Base-by-base conservation (phyloP, 2,329 filamentous ascomycete species). In the Aspergillus aculeatus region DNA sequence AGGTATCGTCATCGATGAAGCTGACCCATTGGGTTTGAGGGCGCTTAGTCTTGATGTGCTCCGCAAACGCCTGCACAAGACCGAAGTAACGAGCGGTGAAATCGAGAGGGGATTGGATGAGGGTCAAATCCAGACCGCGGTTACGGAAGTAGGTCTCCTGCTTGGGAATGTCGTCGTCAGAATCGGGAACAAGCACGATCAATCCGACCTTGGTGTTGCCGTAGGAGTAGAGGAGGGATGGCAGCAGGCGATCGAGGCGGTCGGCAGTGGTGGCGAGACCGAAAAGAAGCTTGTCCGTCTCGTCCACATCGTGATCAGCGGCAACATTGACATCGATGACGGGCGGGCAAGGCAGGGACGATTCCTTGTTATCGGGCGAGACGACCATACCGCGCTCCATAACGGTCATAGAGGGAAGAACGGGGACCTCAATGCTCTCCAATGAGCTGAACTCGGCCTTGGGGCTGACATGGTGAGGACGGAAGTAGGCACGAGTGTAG, bases 1-100 rank as follows among this genome's bases (percentile, higher is more conserved):
- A 79, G 31, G 77, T 79, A 57, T 79, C 77, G 57, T 79, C 77
- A 52, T 79, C 77, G 24, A 77, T 77, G 62, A 75, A 78, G 63
- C 74, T 70, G 53, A 78, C 71, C 77, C 77, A 79, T 24, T 68
- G 73, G 51, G 75, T 78, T 58, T 78, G 68, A 29, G 75, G 75
- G 47, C 74, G 75, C 61, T 73, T 66, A 52, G 69, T 72, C 55
- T 72, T 71, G 60, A 78, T 77, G 61, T 72, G 68, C 26, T 76
- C 68, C 6, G 68, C 68, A 62, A 79, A 78, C 1, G 74, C 76
- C 62, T 76, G 68, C 9, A 78, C 75, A 53, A 78, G 70, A 54
- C 75, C 74, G 53, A 79, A 79, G 63, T 79, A 79, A 53, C 77
- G 76, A 59, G 73, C 75, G 49, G 75, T 78, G 62, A 77, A 78